Evolutionary conservation across 2,329 filamentous ascomycete genomes (phyloP).

Genomic region (Diaporthe ampelina): DNA sequence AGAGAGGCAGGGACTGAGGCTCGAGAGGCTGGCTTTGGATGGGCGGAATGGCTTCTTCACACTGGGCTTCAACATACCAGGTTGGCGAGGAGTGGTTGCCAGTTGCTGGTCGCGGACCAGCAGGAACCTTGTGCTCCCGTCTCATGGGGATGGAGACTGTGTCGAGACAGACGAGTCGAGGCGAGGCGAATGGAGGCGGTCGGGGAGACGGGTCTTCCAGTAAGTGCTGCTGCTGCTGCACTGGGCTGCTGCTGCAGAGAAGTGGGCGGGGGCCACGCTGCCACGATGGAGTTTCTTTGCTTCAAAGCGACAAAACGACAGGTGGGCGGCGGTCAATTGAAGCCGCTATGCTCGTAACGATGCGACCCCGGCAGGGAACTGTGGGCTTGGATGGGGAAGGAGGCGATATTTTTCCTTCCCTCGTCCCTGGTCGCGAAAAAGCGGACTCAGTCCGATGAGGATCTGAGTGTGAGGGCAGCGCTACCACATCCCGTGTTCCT

Average conservation of each 20-base stretch:
- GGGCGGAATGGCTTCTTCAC: background rate
- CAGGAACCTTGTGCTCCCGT: constrained; percentile 68
- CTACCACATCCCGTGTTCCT: constrained; percentile 40
- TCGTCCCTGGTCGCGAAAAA: constrained; percentile 16
- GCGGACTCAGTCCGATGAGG: constrained; percentile 42
- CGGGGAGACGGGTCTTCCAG: background rate
- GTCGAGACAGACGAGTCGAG: constrained; percentile 25
- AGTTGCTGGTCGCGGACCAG: constrained; percentile 69
- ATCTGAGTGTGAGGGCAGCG: constrained; percentile 39
- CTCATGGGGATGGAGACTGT: constrained; percentile 58
- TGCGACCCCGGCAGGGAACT: constrained; percentile 32
- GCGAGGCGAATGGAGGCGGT: constrained; percentile 30
- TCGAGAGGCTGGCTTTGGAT: no score
- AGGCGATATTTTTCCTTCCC: constrained; percentile 28
- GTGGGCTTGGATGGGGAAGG: constrained; percentile 37
- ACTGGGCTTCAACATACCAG: constrained; percentile 59
- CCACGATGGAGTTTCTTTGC: constrained; percentile 32
- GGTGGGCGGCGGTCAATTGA: constrained; percentile 39
- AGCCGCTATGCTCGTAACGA: constrained; percentile 37
- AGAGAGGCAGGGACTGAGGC: background rate
- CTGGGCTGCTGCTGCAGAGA: background rate
- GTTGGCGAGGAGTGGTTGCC: constrained; percentile 68
- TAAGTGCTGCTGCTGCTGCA: no score
- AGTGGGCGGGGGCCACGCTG: constrained; percentile 33
- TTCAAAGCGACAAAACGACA: constrained; percentile 18